A percentile compares a stretch with the other conserved stretches of the same genome.
Evolutionary conservation across 148 eudicot species (phyloP).

Genomic region (Agrostemma githago): DNA sequence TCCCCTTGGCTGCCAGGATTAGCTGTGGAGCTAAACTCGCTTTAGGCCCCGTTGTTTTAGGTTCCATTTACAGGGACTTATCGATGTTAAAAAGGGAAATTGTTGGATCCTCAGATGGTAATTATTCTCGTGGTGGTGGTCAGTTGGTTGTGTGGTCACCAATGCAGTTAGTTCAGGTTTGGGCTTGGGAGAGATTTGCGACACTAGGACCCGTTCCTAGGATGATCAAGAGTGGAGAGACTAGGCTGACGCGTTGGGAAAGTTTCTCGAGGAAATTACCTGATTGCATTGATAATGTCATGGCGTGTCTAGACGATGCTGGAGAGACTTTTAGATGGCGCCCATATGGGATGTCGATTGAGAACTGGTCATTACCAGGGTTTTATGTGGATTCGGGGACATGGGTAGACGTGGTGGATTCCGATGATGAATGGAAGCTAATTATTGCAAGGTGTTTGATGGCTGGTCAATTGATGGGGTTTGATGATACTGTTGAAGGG

Average conservation of each 20-base stretch:
- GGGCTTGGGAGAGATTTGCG: slow-evolving; percentile 19
- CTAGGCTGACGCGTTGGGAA: background rate
- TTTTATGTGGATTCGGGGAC: background rate
- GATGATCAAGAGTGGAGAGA: background rate
- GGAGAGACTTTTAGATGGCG: background rate
- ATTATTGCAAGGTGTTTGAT: background rate
- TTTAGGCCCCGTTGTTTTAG: slow-evolving; percentile 31
- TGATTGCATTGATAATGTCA: background rate
- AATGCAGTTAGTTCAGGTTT: slow-evolving; percentile 35
- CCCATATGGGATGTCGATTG: background rate
- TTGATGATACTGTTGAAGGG: background rate
- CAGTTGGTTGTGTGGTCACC: slow-evolving; percentile 18
- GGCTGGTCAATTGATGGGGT: background rate
- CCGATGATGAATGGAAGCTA: background rate
- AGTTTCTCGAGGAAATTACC: background rate
- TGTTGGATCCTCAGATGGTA: background rate
- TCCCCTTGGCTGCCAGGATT: slow-evolving; percentile 29
- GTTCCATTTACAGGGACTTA: slow-evolving; percentile 34
- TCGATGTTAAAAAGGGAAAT: slow-evolving; percentile 11
- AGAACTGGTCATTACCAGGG: background rate
- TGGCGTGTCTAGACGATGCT: background rate
- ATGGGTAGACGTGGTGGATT: background rate
- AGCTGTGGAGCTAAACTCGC: slow-evolving; percentile 28
- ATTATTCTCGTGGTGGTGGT: background rate
- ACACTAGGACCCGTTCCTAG: slow-evolving; percentile 19